phyloP scores from a whole-genome alignment of 441 rosid genomes.

The Aquilaria agallochum region DNA sequence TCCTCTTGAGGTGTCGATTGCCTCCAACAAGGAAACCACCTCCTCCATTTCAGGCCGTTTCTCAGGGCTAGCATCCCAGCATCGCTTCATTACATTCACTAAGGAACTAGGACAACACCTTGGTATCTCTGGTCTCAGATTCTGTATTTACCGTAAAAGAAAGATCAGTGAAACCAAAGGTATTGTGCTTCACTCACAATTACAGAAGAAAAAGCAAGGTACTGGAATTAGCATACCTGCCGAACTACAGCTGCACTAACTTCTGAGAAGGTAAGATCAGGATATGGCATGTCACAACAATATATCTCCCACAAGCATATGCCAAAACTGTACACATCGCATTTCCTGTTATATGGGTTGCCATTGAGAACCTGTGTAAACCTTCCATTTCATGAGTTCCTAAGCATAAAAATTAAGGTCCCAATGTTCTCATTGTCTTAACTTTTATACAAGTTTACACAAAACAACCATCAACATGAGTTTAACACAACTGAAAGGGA shows the following conservation, averaged over 20 bases:
- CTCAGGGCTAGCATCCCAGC: conserved; percentile 97
- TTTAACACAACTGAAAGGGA: no score
- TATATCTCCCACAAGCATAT: conserved; percentile 97
- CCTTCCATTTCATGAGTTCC: conserved; percentile 14
- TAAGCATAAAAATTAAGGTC: not conserved
- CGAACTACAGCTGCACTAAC: conserved; percentile 94
- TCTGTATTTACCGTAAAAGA: conserved; percentile 35
- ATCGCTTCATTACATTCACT: conserved; percentile 88
- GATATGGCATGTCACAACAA: conserved; percentile 98
- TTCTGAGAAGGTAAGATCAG: conserved; percentile 90
- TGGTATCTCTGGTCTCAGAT: conserved; percentile 97
- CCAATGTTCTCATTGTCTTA: no score
- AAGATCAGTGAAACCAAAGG: not conserved
- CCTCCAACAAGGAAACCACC: conserved; percentile 86
- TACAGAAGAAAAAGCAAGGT: conserved; percentile 1
- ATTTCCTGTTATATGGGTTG: conserved; percentile 84
- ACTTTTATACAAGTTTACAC: no score
- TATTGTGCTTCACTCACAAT: not conserved
- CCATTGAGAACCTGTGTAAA: conserved; percentile 90
- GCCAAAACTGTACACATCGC: conserved; percentile 95
- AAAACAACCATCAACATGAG: no score
- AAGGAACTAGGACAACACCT: conserved; percentile 92
- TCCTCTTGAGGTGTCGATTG: conserved; percentile 83
- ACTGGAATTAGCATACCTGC: conserved; percentile 43
- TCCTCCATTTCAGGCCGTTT: conserved; percentile 98